Conservation (phyloP, 352 stramenopile species). For the Saprolegnia parasitica region DNA sequence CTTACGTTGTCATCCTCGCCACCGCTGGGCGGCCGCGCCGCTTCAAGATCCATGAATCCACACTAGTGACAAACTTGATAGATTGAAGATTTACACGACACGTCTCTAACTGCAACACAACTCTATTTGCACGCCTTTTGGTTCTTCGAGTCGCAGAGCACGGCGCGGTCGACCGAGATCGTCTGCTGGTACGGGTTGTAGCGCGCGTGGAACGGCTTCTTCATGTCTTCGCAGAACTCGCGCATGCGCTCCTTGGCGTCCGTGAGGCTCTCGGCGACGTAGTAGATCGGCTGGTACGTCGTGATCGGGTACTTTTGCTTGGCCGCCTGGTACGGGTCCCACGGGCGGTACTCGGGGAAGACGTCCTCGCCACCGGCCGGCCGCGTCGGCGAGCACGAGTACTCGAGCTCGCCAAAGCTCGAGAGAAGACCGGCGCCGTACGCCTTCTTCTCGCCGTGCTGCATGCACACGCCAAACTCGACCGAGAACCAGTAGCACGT, state of each 20-base stretch:
- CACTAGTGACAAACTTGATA: too few relatives aligned
- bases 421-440: conserved; percentile 96
- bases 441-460: conserved; percentile 92
- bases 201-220: conserved; percentile 92
- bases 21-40: too few relatives aligned
- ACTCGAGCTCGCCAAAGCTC: conserved; percentile 97
- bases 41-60: not conserved
- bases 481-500: conserved; percentile 98
- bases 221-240: conserved; percentile 92
- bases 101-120: too few relatives aligned
- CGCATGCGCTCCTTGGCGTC: conserved; percentile 94
- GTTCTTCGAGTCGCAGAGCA: conserved; percentile 44
- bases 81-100: too few relatives aligned
- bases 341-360: conserved; percentile 88
- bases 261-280: conserved; percentile 91
- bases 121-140: not conserved
- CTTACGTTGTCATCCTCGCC: not conserved
- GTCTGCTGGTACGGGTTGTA: conserved; percentile 92
- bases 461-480: conserved; percentile 94
- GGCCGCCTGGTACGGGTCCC: conserved; percentile 91
- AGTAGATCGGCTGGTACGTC: conserved; percentile 97
- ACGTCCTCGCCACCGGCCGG: conserved; percentile 51
- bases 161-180: conserved; percentile 67
- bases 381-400: conserved; percentile 79
- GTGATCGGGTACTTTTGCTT: conserved; percentile 96